phyloP scores from a whole-genome alignment of 345 rosid genomes.

The Eucalyptus tenuipes region DNA sequence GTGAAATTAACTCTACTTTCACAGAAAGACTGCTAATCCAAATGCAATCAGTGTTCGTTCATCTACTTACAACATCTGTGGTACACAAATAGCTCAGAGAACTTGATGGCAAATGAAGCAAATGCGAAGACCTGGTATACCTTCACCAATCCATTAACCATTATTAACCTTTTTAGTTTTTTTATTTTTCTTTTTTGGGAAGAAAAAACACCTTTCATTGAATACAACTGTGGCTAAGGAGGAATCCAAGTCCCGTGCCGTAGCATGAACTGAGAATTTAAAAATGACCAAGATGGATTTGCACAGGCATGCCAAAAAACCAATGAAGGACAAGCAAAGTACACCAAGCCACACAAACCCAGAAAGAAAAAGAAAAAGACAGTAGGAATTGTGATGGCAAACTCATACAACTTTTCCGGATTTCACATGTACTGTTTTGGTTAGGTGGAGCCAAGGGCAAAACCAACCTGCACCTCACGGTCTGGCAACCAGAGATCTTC shows the following conservation, averaged over 20 bases:
- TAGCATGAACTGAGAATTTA: not conserved
- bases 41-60: not conserved
- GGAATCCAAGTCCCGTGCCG: not conserved
- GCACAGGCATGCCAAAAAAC: not conserved
- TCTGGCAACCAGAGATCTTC: slow-evolving; percentile 25
- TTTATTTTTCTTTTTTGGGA: not conserved
- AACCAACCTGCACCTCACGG: slow-evolving; percentile 1
- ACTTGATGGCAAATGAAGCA: too few relatives aligned
- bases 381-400: not conserved
- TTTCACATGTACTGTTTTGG: not conserved
- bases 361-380: not conserved
- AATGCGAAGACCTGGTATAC: not conserved
- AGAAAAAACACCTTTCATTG: not conserved
- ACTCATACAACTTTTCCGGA: not conserved
- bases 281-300: not conserved
- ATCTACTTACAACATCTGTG: too few relatives aligned
- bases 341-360: not conserved
- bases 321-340: not conserved
- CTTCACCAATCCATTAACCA: not conserved
- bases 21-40: not conserved
- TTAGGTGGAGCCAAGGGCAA: not conserved
- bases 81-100: too few relatives aligned
- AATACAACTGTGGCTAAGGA: not conserved
- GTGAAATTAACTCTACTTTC: too few relatives aligned
- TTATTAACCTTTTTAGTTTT: not conserved